Evolutionary conservation across 139 green algal species (phyloP).

Genomic region (Ulvella scutata): DNA sequence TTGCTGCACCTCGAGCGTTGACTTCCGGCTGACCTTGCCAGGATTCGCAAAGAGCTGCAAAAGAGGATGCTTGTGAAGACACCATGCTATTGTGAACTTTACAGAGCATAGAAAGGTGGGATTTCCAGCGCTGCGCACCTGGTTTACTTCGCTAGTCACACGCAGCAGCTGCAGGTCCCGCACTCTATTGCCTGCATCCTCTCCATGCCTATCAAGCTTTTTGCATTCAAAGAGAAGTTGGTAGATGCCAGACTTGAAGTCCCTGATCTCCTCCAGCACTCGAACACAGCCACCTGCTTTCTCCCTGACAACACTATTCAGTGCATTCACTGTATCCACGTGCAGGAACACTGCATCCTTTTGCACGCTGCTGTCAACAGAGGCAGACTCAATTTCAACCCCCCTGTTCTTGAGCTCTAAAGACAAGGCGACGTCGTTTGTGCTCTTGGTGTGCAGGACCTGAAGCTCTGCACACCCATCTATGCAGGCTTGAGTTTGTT

Average conservation of each 20-base stretch:
- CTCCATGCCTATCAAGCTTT: background rate
- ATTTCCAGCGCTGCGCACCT: background rate
- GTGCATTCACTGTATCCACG: background rate
- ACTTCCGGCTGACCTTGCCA: background rate
- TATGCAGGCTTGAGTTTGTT: background rate
- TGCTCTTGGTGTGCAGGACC: background rate
- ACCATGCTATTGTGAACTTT: background rate
- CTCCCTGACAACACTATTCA: background rate
- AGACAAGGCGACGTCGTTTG: background rate
- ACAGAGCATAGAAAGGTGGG: background rate
- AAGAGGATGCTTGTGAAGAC: background rate
- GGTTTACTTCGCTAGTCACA: background rate
- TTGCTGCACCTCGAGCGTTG: background rate
- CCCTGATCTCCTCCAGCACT: background rate
- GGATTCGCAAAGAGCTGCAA: background rate
- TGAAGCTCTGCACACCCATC: background rate
- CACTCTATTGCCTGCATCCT: background rate
- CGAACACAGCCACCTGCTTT: background rate
- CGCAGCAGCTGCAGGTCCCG: background rate
- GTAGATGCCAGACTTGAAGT: background rate
- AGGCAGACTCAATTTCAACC: background rate
- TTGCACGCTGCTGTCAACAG: background rate
- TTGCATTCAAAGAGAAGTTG: background rate
- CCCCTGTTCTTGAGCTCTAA: background rate
- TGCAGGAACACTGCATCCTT: background rate